Evolutionary conservation across 2,329 filamentous ascomycete species (phyloP), one percentile per base, ranked within the genome.

Genomic region (Clarireedia monteithiana): DNA sequence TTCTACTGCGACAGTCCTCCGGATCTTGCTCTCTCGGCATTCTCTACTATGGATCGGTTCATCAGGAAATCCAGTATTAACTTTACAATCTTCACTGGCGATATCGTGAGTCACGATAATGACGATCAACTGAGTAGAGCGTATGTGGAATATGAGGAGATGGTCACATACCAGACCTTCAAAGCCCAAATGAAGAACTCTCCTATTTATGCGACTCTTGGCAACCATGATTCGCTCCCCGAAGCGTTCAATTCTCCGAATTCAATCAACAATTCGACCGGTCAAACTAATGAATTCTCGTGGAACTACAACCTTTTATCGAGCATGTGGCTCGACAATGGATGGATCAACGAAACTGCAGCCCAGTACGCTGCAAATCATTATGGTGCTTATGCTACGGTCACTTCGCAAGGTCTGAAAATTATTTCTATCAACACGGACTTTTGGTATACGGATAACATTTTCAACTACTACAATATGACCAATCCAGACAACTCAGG

Each of bases 51-150:
- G 56, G 56, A 58, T 26, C 45, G 55, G 26, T 54, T 58, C 24
- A 48, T 55, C 15, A 54, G 50, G n/a, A 50, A 52, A 17, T 46
- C 51, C 17, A 40, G 14, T 17, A 44, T 68, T 23, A 57, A 58
- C n/a, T 68, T 68, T 44, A 59, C 63, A 14, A 66, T 68, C 10
- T 68, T 66, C 51, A 68, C 66, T 17, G 67, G 67, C 34, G 67
- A 69, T 55, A 63, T 69, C 17, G 67, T 69, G 17, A 64, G 61
- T 50, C 67, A 69, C 38, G 67, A 60, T 17, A 50, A 53, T 12
- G 46, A 66, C 26, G 65, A 68, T 42, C 51, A 63, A 40, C 51
- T 68, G 6, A 65, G 62, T 15, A 56, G 51, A 45, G 65, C 58
- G 5, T 68, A 68, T 36, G 62, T 68, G 4, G 59, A 65, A 9